Conservation (phyloP, 2,329 filamentous ascomycete genomes). For the Aureobasidium sp. region DNA sequence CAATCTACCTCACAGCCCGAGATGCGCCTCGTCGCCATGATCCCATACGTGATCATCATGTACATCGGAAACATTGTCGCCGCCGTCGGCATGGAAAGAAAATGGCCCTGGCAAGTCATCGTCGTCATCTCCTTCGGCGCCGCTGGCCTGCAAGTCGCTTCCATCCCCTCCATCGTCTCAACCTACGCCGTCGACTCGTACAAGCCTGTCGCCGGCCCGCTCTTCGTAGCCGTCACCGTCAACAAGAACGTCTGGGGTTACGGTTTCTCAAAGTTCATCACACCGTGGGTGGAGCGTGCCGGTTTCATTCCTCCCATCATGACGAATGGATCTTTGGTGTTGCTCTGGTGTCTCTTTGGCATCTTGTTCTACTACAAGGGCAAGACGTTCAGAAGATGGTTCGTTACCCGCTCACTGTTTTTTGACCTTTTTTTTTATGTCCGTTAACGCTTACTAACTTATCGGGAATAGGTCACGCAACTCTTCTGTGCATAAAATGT, state of each 20-base stretch:
- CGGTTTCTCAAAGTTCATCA: conserved; percentile 45
- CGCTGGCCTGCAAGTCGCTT: conserved; percentile 53
- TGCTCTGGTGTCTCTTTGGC: conserved; percentile 49
- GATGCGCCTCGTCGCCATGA: conserved; percentile 31
- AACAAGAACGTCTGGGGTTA: conserved; percentile 61
- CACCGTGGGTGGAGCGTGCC: conserved; percentile 40
- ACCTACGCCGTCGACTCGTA: conserved; percentile 59
- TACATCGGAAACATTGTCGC: conserved; percentile 50
- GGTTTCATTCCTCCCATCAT: conserved; percentile 54
- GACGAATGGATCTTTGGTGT: conserved; percentile 50
- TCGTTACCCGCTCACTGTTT: not conserved
- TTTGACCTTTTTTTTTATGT: not conserved
- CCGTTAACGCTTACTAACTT: not conserved
- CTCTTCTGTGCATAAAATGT: conserved; percentile 49
- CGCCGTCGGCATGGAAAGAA: conserved; percentile 32
- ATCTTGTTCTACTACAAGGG: conserved; percentile 52
- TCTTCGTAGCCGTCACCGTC: conserved; percentile 56
- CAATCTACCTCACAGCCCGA: conserved; percentile 7
- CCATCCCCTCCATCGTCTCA: conserved; percentile 52
- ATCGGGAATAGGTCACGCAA: conserved; percentile 29
- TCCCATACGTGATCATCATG: conserved; percentile 52
- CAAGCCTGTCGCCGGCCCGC: conserved; percentile 53
- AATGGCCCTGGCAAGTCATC: conserved; percentile 49
- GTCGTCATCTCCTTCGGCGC: conserved; percentile 53
- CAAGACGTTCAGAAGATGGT: conserved; percentile 52